Evolutionary conservation across 768 basidiomycete species (phyloP).

Genomic region (Serendipita sp.): DNA sequence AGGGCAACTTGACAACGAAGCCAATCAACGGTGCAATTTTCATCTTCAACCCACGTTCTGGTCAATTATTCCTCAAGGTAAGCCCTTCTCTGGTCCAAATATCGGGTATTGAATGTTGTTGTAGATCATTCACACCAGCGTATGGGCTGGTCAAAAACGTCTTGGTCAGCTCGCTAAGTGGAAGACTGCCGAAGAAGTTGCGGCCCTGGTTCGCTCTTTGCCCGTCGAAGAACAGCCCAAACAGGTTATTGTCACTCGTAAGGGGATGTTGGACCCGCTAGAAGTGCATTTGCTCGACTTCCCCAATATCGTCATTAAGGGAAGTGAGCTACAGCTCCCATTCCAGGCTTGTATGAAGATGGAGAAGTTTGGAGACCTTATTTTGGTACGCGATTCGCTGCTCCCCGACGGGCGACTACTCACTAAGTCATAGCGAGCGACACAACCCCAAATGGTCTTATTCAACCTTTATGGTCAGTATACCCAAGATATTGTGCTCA

Average conservation of each 20-base stretch:
- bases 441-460: slow-evolving; percentile 97
- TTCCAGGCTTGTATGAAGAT: slow-evolving; percentile 99
- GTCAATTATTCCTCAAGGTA: slow-evolving; percentile 83
- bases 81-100: neutral
- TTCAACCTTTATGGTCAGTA: slow-evolving; percentile 81
- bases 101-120: neutral
- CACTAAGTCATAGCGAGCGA: slow-evolving; percentile 50
- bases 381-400: slow-evolving; percentile 36
- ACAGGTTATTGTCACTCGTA: slow-evolving; percentile 97
- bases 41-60: slow-evolving; percentile 98
- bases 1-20: slow-evolving; percentile 98
- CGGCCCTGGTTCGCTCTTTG: slow-evolving; percentile 86
- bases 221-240: slow-evolving; percentile 99
- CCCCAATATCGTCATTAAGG: slow-evolving; percentile 99
- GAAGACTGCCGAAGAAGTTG: slow-evolving; percentile 99
- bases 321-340: slow-evolving; percentile 90
- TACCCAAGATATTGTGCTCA: neutral
- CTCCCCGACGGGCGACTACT: slow-evolving; percentile 4
- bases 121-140: slow-evolving; percentile 90
- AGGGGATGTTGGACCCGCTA: slow-evolving; percentile 97
- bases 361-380: slow-evolving; percentile 99
- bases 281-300: slow-evolving; percentile 99
- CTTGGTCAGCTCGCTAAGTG: slow-evolving; percentile 98
- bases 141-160: slow-evolving; percentile 99
- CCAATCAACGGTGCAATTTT: slow-evolving; percentile 98